Base-by-base conservation (phyloP, 352 stramenopile genomes). In the Phytophthora quininea region DNA sequence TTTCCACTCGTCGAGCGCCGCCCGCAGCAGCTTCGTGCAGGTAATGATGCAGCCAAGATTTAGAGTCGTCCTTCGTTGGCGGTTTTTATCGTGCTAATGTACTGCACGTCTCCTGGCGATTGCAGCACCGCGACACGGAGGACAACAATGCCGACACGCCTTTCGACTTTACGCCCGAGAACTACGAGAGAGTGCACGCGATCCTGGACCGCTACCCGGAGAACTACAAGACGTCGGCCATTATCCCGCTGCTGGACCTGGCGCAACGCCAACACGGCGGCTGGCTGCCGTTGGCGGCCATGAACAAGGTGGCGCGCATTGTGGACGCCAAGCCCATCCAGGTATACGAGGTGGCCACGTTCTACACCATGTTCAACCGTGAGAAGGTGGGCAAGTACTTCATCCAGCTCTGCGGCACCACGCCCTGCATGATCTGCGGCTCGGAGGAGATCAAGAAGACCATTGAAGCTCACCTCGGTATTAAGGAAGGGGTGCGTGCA, bases 281-380 rank as follows among this genome's bases (percentile, higher is more conserved):
- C 58, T 99, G 97, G 95, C 88, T 99, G 38, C 97, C 97, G 6
- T 83, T 99, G 7, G 96, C 97, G 24, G 98, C 98, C 53, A 99
- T 99, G 97, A 97, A 99, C 83, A 99, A 99, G 83, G 98, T 99
- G 27, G 94, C 97, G n/a, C 90, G 97, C 68, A 98, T 99, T 61
- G 92, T 99, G n/a, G 97, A 97, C 35, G 86, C 92, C 43, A 92
- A 97, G 67, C 93, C 97, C 47, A 98, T 99, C 50, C 90, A 97
- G 60, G 98, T 99, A 10, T 99, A 99, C 76, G 97, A 99, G 74
- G 98, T 99, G 27, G 98, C 98, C 19, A 99, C 96, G 37, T 99
- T 99, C 77, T 99, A 99, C 89, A 99, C 98, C 70, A 99, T 99
- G 98, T 99, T 99, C 84, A 99, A 95, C 80, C 71, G 82, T 48